A percentile compares a stretch with the other conserved stretches of the same genome.
These are phyloP conservation scores for Sugiyamaella lignohabitans DNA, from an alignment of 805 yeast species.

Conservation along the genomic window DNA sequence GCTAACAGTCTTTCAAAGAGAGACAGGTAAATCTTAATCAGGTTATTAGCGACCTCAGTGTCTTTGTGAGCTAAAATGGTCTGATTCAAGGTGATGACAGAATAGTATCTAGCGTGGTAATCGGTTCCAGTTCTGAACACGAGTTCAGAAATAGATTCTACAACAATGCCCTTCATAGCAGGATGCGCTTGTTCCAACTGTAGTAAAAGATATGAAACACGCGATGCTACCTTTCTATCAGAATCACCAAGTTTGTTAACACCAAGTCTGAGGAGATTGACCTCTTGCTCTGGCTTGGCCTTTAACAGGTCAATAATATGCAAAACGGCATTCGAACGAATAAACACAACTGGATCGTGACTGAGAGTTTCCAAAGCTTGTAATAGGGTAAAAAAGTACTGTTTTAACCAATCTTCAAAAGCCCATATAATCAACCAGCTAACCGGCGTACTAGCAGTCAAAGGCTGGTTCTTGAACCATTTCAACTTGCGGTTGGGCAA, in stretches of 20 bases:
- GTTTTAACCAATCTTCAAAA: constrained; percentile 86
- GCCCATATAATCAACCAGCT: constrained; percentile 65
- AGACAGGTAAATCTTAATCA: constrained; percentile 79
- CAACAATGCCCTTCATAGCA: constrained; percentile 80
- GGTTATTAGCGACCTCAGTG: constrained; percentile 69
- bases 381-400: constrained; percentile 64
- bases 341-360: constrained; percentile 89
- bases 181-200: constrained; percentile 88
- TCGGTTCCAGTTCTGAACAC: constrained; percentile 66
- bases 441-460: constrained; percentile 41
- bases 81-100: constrained; percentile 84
- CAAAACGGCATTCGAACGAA: constrained; percentile 66
- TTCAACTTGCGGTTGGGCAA: constrained; percentile 75
- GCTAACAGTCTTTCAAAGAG: constrained; percentile 77
- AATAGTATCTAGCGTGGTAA: constrained; percentile 82
- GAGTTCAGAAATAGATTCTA: constrained; percentile 74
- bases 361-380: constrained; percentile 66
- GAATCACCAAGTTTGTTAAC: constrained; percentile 92
- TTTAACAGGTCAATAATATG: constrained; percentile 76
- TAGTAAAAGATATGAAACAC: constrained; percentile 73
- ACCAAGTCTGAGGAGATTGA: constrained; percentile 77
- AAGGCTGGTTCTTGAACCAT: constrained; percentile 70
- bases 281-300: constrained; percentile 94
- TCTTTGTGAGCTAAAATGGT: constrained; percentile 79
- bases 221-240: constrained; percentile 85